These are phyloP conservation scores for Chaetomiaceae sp. DNA, from an alignment of 2,329 filamentous ascomycete genomes.

Conservation along the genomic window DNA sequence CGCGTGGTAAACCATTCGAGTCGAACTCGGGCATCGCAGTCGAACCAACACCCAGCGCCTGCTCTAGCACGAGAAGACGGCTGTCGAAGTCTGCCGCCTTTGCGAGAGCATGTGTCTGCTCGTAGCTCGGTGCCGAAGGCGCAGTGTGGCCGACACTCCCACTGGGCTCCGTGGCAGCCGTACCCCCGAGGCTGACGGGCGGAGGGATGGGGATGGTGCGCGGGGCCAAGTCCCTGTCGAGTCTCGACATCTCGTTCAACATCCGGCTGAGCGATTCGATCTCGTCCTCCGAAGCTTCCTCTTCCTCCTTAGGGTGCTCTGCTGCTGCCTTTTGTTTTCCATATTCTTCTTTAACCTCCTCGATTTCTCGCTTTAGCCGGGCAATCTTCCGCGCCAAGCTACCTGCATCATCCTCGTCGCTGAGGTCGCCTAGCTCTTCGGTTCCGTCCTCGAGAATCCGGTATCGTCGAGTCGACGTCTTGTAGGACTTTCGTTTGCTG, in stretches of 20 bases:
- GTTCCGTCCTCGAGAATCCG: constrained; percentile 57
- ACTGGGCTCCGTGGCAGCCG: constrained; percentile 14
- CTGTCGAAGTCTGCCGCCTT: constrained; percentile 85
- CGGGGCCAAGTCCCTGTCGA: constrained; percentile 27
- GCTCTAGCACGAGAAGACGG: constrained; percentile 73
- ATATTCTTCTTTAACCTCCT: constrained; percentile 64
- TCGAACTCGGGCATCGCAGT: constrained; percentile 60
- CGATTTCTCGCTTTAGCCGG: constrained; percentile 75
- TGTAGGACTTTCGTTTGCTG: constrained; percentile 78
- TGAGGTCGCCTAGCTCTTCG: constrained; percentile 67
- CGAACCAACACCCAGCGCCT: constrained; percentile 71
- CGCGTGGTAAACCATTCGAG: constrained; percentile 52
- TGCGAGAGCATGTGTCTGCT: constrained; percentile 65
- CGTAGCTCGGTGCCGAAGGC: constrained; percentile 59
- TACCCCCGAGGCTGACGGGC: constrained; percentile 22
- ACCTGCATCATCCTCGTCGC: constrained; percentile 68
- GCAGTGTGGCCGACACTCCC: constrained; percentile 55
- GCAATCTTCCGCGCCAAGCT: constrained; percentile 73
- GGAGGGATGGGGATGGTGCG: constrained; percentile 26
- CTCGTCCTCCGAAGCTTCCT: constrained; percentile 42
- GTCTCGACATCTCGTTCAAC: constrained; percentile 58
- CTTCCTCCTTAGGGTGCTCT: constrained; percentile 36
- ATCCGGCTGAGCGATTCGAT: constrained; percentile 66
- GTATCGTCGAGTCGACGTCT: constrained; percentile 63
- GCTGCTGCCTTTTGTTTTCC: constrained; percentile 48